Evolutionary conservation across 2,329 filamentous ascomycete genomes (phyloP), one percentile per base, ranked within the genome.

Genomic region (Colletotrichum sp.): DNA sequence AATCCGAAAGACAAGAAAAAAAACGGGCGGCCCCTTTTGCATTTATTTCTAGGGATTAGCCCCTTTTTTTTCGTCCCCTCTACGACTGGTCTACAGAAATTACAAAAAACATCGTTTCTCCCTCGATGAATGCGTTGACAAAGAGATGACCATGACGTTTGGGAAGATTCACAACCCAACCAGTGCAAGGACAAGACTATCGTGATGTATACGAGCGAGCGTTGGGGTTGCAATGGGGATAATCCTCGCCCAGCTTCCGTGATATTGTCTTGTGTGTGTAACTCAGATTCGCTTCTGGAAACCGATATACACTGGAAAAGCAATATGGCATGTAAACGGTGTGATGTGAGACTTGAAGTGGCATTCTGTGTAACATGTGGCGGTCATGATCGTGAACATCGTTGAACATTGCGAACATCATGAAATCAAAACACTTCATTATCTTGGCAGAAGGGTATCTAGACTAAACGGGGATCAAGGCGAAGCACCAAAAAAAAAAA

Each of bases 1-100:
- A 59, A 69, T 57, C 44, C 36, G 34, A 30, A 52, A 67, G 26
- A 55, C 24, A 44, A 28, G 6, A 60, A 62, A 69, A 66, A 62
- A 69, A 67, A 10, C 15, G 72, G 66, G 75, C 39, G 75, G 75
- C 72, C 74, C 74, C 74, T 77, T 75, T 39, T 77, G 75, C 71
- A 71, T 71, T 77, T 77, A 36, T 69, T 76, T 73, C 49, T 18
- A 52, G 64, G 64, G 72, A 72, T 65, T 72, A 69, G 64, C 69
- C 69, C 72, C 67, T 55, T 60, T 62, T 49, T 28, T 39, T 52
- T 52, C 55, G 44, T 52, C n/a, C 44, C 44, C 44, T 52, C 55
- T 72, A 36, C 62, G 30, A 67, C 72, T 60, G 36, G 73, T 64
- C 39, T 39, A 55, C 70, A 63, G n/a, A 57, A 72, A 62, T 68